phyloP scores from a whole-genome alignment of 331 rosid genomes.

The Rhamnella rubrinervis region DNA sequence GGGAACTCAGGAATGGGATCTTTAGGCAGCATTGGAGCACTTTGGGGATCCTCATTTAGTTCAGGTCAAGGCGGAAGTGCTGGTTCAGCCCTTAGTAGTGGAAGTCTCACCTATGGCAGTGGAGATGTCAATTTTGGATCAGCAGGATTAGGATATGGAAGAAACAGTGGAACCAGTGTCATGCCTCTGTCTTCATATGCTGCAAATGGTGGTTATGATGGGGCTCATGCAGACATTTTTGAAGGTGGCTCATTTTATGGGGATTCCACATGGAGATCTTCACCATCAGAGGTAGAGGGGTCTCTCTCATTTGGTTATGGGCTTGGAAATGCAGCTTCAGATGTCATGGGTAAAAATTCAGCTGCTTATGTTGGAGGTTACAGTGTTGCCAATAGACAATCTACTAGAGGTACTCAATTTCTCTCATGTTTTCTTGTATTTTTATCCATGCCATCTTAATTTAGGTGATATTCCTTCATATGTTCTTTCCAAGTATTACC shows the following conservation, averaged over 20 bases:
- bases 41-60: slow-evolving; percentile 60
- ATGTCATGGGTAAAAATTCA: slow-evolving; percentile 55
- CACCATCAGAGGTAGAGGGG: slow-evolving; percentile 52
- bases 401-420: slow-evolving; percentile 51
- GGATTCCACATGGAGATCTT: slow-evolving; percentile 55
- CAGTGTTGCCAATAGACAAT: slow-evolving; percentile 54
- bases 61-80: slow-evolving; percentile 45
- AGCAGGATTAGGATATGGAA: slow-evolving; percentile 60
- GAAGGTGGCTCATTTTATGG: slow-evolving; percentile 47
- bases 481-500: not conserved
- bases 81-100: slow-evolving; percentile 49
- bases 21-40: slow-evolving; percentile 54
- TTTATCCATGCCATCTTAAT: not conserved
- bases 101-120: slow-evolving; percentile 37
- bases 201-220: slow-evolving; percentile 39
- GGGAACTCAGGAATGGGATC: slow-evolving; percentile 52
- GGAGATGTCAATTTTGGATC: slow-evolving; percentile 48
- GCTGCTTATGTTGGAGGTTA: slow-evolving; percentile 55
- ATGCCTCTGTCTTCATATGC: slow-evolving; percentile 43
- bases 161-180: slow-evolving; percentile 39
- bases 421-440: not conserved
- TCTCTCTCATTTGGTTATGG: slow-evolving; percentile 55
- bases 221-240: slow-evolving; percentile 31
- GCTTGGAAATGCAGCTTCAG: slow-evolving; percentile 61
- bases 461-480: not conserved